A percentile compares a stretch with the other conserved stretches of the same genome.
Evolutionary conservation across 805 yeast species (phyloP).

Genomic region (Lipomyces anomalus): DNA sequence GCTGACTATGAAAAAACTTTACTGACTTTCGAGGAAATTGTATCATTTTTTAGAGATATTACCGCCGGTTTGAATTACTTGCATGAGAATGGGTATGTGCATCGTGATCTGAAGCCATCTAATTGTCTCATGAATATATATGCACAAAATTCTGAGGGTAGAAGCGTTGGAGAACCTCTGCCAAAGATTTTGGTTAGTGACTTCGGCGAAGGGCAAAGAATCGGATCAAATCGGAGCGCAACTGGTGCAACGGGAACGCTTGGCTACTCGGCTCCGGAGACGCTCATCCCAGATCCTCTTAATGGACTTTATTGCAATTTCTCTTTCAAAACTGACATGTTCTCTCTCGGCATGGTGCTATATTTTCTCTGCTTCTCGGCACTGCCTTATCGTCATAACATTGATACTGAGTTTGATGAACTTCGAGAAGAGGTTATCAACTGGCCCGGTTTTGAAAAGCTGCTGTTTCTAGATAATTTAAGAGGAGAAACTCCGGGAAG

Average conservation of each 20-base stretch:
- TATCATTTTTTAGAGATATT: constrained; percentile 61
- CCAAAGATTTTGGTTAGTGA: constrained; percentile 81
- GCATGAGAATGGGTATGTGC: constrained; percentile 72
- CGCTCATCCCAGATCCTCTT: constrained; percentile 36
- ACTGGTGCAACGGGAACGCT: constrained; percentile 85
- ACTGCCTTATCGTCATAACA: constrained; percentile 50
- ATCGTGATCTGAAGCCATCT: constrained; percentile 84
- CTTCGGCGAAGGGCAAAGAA: constrained; percentile 81
- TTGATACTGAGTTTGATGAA: constrained; percentile 30
- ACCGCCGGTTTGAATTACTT: constrained; percentile 64
- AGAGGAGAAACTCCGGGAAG: too few species aligned
- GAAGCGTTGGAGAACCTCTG: constrained; percentile 27
- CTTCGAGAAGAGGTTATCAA: constrained; percentile 36
- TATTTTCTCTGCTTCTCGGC: constrained; percentile 66
- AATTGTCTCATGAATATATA: constrained; percentile 56
- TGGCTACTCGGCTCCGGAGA: constrained; percentile 84
- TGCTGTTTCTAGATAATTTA: constrained; percentile 27
- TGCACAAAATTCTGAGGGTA: constrained; percentile 21
- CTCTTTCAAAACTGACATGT: constrained; percentile 68
- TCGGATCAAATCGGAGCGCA: constrained; percentile 57
- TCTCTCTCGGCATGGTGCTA: constrained; percentile 78
- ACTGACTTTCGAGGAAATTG: constrained; percentile 57
- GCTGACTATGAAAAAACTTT: background rate
- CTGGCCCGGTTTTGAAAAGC: constrained; percentile 32
- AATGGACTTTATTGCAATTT: constrained; percentile 48